Evolutionary conservation across 2,329 filamentous ascomycete genomes (phyloP).

Genomic region (Colletotrichum cuscutae): DNA sequence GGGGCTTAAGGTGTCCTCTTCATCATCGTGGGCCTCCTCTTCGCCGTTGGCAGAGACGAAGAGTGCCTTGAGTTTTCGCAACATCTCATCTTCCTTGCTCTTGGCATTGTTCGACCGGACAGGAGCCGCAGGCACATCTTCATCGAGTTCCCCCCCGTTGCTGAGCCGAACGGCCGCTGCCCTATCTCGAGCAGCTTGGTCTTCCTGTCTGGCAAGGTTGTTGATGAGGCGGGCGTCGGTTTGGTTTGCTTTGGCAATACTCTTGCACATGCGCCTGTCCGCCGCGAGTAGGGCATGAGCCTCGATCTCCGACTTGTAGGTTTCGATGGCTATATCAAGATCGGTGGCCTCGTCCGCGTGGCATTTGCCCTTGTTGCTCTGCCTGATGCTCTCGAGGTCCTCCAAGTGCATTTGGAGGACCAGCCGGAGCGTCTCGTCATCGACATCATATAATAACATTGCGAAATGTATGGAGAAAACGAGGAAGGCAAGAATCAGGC

Average conservation of each 20-base stretch:
- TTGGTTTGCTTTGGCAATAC: conserved; percentile 38
- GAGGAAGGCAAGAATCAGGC: background rate
- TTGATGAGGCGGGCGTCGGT: conserved; percentile 33
- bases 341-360: conserved; percentile 26
- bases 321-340: conserved; percentile 23
- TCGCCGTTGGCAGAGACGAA: background rate
- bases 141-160: background rate
- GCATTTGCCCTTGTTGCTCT: conserved; percentile 28
- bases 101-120: too few species aligned
- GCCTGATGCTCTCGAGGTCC: conserved; percentile 22
- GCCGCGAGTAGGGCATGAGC: background rate
- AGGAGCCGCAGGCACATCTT: too few species aligned
- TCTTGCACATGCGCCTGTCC: conserved; percentile 35
- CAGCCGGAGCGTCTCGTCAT: conserved; percentile 33
- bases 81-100: background rate
- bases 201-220: background rate
- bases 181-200: conserved; percentile 5
- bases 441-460: conserved; percentile 12
- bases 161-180: background rate
- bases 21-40: background rate
- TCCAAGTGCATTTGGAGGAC: conserved; percentile 37
- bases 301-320: conserved; percentile 34
- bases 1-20: background rate
- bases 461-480: conserved; percentile 25
- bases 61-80: background rate